Percentiles rank a stretch among this genome's conserved stretches.
These are phyloP conservation scores for Talaromyces sp. DNA, from an alignment of 2,329 filamentous ascomycete genomes.

Conservation along the genomic window DNA sequence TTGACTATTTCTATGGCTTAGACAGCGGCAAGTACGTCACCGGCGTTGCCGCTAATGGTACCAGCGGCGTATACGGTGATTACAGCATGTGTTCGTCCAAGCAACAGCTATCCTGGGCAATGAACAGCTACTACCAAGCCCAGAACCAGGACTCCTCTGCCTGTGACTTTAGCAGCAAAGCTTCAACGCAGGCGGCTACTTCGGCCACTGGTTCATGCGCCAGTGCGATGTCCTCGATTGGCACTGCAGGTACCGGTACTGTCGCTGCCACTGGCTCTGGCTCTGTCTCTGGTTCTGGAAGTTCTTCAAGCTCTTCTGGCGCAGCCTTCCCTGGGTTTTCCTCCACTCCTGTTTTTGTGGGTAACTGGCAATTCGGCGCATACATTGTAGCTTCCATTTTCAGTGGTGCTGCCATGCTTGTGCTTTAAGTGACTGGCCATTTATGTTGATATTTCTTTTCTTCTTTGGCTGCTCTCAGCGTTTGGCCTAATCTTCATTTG, in stretches of 20 bases:
- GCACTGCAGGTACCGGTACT: slow-evolving; percentile 35
- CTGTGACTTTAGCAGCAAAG: slow-evolving; percentile 43
- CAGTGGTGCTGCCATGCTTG: slow-evolving; percentile 42
- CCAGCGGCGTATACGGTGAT: slow-evolving; percentile 39
- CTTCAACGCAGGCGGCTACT: slow-evolving; percentile 26
- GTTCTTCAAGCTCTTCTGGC: slow-evolving; percentile 28
- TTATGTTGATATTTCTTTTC: background rate
- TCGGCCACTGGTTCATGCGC: slow-evolving; percentile 29
- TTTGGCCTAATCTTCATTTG: background rate
- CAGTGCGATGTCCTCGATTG: slow-evolving; percentile 32
- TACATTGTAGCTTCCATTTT: slow-evolving; percentile 39
- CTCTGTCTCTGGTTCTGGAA: slow-evolving; percentile 34
- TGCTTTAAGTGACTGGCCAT: slow-evolving; percentile 37
- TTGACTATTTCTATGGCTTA: slow-evolving; percentile 47
- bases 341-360: slow-evolving; percentile 33
- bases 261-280: slow-evolving; percentile 28
- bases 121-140: slow-evolving; percentile 42
- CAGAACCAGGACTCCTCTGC: slow-evolving; percentile 31
- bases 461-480: background rate
- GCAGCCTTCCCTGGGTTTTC: slow-evolving; percentile 23
- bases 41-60: slow-evolving; percentile 35
- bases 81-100: slow-evolving; percentile 43
- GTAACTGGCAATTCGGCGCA: slow-evolving; percentile 35
- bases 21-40: slow-evolving; percentile 22
- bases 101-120: slow-evolving; percentile 42